Percentiles rank a stretch among this genome's conserved stretches.
Conservation (phyloP, 352 stramenopile genomes). For the Pythium biforme region DNA sequence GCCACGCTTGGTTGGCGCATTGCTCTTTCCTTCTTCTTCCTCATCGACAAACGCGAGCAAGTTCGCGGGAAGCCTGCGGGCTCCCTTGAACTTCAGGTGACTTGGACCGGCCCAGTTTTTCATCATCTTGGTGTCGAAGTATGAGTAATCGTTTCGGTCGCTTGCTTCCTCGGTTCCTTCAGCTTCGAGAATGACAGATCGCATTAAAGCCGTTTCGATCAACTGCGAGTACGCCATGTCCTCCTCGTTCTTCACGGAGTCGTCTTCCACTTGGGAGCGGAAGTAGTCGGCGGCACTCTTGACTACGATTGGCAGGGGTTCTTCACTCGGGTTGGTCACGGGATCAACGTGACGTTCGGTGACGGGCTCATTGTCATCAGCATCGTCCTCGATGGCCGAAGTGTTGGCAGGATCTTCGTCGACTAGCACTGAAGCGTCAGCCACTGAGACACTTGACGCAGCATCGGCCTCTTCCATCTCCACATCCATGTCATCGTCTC, state of each 20-base stretch:
- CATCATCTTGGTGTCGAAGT: slow-evolving; percentile 81
- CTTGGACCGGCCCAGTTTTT: slow-evolving; percentile 77
- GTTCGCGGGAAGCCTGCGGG: slow-evolving; percentile 51
- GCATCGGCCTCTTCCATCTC: slow-evolving; percentile 37
- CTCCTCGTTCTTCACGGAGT: slow-evolving; percentile 50
- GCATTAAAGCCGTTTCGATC: slow-evolving; percentile 74
- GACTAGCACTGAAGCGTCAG: slow-evolving; percentile 4
- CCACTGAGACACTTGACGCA: not conserved
- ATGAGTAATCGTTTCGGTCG: slow-evolving; percentile 69
- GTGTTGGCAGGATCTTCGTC: slow-evolving; percentile 17
- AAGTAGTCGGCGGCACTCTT: slow-evolving; percentile 63
- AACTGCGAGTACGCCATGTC: slow-evolving; percentile 58
- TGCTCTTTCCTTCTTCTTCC: slow-evolving; percentile 26
- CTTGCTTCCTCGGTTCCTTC: slow-evolving; percentile 43
- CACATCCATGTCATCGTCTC: slow-evolving; percentile 38
- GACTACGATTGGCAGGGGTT: slow-evolving; percentile 12
- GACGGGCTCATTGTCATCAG: slow-evolving; percentile 14
- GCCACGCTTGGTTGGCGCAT: slow-evolving; percentile 15
- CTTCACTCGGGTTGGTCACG: slow-evolving; percentile 11
- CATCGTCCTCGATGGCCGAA: slow-evolving; percentile 8
- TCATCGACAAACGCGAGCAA: slow-evolving; percentile 28
- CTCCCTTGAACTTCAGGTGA: slow-evolving; percentile 71
- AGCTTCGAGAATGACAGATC: slow-evolving; percentile 43
- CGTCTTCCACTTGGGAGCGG: slow-evolving; percentile 40
- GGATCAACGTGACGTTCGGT: slow-evolving; percentile 24